Evolutionary conservation across 176 grass and related monocot genomes (phyloP), one percentile per base, ranked within the genome.

Genomic region (Phyllostachys edulis): DNA sequence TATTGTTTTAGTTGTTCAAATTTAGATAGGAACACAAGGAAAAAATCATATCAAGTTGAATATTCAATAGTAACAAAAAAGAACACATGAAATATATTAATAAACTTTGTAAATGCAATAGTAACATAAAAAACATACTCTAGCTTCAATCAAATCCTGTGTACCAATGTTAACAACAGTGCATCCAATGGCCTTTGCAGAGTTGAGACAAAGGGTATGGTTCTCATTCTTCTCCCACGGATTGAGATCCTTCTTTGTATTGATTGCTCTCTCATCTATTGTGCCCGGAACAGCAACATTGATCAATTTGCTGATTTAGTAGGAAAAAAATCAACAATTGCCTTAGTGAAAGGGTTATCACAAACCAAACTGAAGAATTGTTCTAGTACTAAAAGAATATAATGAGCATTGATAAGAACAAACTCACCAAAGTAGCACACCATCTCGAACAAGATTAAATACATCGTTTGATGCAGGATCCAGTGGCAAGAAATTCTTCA

Each of bases 191-290:
- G 96, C 96, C 86, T 95, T 98, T 55, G 96, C 96, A 59, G 96
- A 98, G 73, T 98, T 98, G 41, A 98, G 90, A 90, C 96, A 87
- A 82, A 98, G 96, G 68, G 93, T 98, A 82, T 98, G 93, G 66
- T 98, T 98, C 87, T 98, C 96, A 36, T 95, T 98, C 75, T 93
- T 94, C 80, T 98, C 96, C 96, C 96, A 98, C 26, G 96, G 96
- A 73, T 98, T 98, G 50, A 82, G 90, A 36, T 85, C 73, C 80
- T 90, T 87, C 82, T 98, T 98, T 79, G 84, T 98, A 87, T 98
- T 98, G 56, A 98, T 95, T 63, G 96, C 96, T 89, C 96, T 93
- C 76, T 98, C 96, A 87, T 98, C 96, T 45, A 98, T 98, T 68
- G 96, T 98, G 20, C 93, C 91, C 47, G 91, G 93, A 69, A 98